Conservation (phyloP, 768 basidiomycete species). For the Termitomyces sp. region DNA sequence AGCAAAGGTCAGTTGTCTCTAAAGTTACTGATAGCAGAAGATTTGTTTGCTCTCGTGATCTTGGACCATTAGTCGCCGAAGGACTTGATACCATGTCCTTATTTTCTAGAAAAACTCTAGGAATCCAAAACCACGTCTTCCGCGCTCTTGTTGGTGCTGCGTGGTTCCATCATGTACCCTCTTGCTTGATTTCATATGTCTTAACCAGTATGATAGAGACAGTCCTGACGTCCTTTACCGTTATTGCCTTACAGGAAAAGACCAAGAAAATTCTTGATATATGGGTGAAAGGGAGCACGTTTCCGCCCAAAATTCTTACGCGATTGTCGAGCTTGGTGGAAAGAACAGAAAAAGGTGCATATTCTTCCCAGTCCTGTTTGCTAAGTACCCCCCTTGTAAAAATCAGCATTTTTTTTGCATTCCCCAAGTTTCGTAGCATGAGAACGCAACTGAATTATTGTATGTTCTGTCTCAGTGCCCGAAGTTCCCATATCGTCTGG, state of each 20-base stretch:
- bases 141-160: neutral
- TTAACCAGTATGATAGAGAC: slow-evolving; percentile 22
- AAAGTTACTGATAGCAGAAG: neutral
- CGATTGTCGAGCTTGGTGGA: slow-evolving; percentile 68
- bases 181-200: slow-evolving; percentile 23
- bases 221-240: slow-evolving; percentile 35
- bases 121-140: neutral
- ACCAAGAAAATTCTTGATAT: slow-evolving; percentile 96
- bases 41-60: neutral
- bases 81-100: neutral
- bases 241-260: slow-evolving; percentile 75
- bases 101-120: neutral
- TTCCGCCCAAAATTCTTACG: slow-evolving; percentile 70
- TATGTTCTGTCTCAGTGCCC: slow-evolving; percentile 59
- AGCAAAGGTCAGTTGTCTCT: slow-evolving; percentile 71
- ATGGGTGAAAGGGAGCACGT: slow-evolving; percentile 90
- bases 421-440: slow-evolving; percentile 39
- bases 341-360: slow-evolving; percentile 84
- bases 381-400: slow-evolving; percentile 77
- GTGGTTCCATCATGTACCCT: slow-evolving; percentile 10
- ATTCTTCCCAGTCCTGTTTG: slow-evolving; percentile 65
- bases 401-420: slow-evolving; percentile 52
- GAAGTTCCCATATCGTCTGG: slow-evolving; percentile 30
- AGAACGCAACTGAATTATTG: slow-evolving; percentile 66
- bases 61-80: neutral